Percentiles rank a stretch among this genome's conserved stretches.
These are phyloP conservation scores for Helichrysum umbraculigerum DNA, from an alignment of 129 eudicot species.

Conservation along the genomic window DNA sequence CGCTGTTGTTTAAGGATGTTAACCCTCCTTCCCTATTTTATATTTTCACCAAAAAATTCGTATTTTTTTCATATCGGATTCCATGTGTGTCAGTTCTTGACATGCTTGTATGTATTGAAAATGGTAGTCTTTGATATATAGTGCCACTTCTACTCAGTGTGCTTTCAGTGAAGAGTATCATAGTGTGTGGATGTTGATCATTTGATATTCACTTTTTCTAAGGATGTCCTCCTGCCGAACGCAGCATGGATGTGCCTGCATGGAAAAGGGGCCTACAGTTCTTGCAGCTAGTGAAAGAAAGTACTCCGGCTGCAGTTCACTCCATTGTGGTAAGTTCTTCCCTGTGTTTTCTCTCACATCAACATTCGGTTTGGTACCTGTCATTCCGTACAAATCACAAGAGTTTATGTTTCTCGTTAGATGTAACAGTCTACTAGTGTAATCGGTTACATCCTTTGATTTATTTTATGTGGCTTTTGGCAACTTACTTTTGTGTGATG, in stretches of 20 bases:
- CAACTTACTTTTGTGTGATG: not conserved
- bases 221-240: conserved; percentile 97
- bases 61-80: not conserved
- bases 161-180: conserved; percentile 20
- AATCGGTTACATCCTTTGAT: not conserved
- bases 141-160: conserved; percentile 15
- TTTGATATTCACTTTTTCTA: conserved; percentile 80
- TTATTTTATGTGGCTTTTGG: not conserved
- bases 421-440: conserved; percentile 1
- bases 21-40: not conserved
- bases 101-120: conserved; percentile 14
- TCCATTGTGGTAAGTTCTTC: conserved; percentile 73
- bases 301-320: conserved; percentile 92
- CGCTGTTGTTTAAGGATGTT: conserved; percentile 7
- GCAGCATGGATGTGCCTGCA: conserved; percentile 99
- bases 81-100: not conserved
- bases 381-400: not conserved
- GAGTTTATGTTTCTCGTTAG: conserved; percentile 6
- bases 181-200: conserved; percentile 68
- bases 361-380: not conserved
- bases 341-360: not conserved
- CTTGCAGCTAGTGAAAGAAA: conserved; percentile 74
- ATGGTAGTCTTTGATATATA: conserved; percentile 3
- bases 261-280: conserved; percentile 88
- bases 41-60: conserved; percentile 1